Evolutionary conservation across 495 filamentous ascomycete genomes (phyloP).

Genomic region (Podospora bellae-mahoneyi): DNA sequence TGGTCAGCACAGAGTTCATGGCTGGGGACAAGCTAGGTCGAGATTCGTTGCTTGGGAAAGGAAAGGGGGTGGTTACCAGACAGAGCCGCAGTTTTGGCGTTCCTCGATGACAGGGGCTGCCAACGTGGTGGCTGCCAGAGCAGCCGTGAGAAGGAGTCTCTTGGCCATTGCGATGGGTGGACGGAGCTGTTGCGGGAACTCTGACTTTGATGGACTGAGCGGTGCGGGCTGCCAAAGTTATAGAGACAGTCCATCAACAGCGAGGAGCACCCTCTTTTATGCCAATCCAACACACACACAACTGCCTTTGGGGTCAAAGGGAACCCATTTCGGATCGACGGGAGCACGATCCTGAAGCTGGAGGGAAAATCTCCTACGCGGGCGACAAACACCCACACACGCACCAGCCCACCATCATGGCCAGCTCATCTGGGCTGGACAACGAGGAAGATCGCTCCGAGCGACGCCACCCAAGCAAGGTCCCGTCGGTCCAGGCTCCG

Average conservation of each 20-base stretch:
- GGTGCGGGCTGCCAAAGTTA: conserved; percentile 12
- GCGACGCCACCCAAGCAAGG: conserved; percentile 2
- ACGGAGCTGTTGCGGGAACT: conserved; percentile 8
- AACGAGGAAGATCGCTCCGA: conserved; percentile 24
- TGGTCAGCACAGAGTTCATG: conserved; percentile 5
- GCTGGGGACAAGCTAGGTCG: neutral
- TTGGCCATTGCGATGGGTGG: conserved; percentile 26
- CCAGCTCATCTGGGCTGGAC: neutral
- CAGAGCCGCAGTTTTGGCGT: conserved; percentile 36
- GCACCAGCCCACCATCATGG: neutral
- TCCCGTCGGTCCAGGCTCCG: conserved; percentile 6
- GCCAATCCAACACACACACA: neutral
- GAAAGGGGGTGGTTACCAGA: conserved; percentile 33
- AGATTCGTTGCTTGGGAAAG: neutral
- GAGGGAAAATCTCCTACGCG: neutral
- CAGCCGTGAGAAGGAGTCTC: conserved; percentile 31
- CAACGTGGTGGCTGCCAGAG: conserved; percentile 35
- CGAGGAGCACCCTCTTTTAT: conserved; percentile 8
- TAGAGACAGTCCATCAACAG: conserved; percentile 12
- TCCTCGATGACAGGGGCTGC: conserved; percentile 43
- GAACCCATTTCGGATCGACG: conserved; percentile 27
- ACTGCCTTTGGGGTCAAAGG: neutral
- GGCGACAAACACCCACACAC: neutral
- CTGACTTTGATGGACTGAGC: conserved; percentile 2
- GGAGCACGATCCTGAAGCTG: conserved; percentile 21